These are phyloP conservation scores for Pichia kluyveri DNA, from an alignment of 805 yeast species.

Conservation along the genomic window DNA sequence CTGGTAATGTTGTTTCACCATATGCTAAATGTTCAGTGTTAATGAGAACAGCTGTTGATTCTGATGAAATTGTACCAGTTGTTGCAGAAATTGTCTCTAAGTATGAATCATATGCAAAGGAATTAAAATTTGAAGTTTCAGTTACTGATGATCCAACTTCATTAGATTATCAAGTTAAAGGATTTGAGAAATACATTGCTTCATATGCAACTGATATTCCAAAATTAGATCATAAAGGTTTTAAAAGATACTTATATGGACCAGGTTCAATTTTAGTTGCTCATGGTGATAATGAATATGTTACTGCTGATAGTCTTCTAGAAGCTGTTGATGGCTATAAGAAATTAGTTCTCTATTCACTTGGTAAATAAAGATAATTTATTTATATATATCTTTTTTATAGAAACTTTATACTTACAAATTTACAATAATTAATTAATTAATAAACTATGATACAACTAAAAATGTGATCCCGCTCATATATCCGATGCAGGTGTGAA, in stretches of 20 bases:
- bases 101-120: constrained; percentile 14
- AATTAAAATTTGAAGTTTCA: constrained; percentile 7
- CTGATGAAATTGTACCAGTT: constrained; percentile 28
- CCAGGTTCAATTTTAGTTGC: constrained; percentile 60
- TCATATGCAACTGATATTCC: constrained; percentile 38
- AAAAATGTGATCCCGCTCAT: constrained; percentile 10
- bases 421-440: no score
- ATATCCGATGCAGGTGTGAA: constrained; percentile 12
- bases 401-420: no score
- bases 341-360: constrained; percentile 25
- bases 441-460: no score
- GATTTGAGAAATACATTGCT: constrained; percentile 40
- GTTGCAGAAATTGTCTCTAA: constrained; percentile 27
- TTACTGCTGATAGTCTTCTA: constrained; percentile 36
- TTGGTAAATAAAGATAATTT: no score
- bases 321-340: constrained; percentile 48
- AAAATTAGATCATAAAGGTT: constrained; percentile 26
- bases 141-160: constrained; percentile 31
- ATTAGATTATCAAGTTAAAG: constrained; percentile 54
- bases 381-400: no score
- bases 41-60: constrained; percentile 45
- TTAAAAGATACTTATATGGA: constrained; percentile 49
- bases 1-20: constrained; percentile 59
- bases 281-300: constrained; percentile 48
- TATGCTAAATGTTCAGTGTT: constrained; percentile 39